Evolutionary conservation across 164 flowering plant genomes (phyloP), one percentile per base, ranked within the genome.

Genomic region (Pachysandra terminalis): DNA sequence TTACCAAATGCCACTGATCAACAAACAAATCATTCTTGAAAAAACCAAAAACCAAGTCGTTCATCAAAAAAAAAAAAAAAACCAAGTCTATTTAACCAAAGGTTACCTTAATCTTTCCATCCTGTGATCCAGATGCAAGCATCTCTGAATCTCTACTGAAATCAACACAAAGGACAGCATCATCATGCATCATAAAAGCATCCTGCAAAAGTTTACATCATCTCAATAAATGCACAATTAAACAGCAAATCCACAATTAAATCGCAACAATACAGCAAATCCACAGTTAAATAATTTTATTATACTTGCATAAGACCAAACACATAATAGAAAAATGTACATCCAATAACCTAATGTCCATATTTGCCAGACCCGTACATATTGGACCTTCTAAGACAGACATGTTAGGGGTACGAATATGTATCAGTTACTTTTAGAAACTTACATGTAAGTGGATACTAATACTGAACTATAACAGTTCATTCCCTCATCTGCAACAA

Each of bases 151-250:
- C 99, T 81, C 93, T 85, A 74, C 97, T 96, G 77, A 96, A 96
- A 81, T 96, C 96, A 71, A 89, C 89, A 83, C 95, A 92, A 61
- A 96, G 88, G 68, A 88, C 96, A 68, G 98, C 86, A 72, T 90
- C 99, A 68, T 96, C 97, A 76, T 96, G 99, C 98, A 96, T 89
- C 99, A 96, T 96, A 81, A 92, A 96, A 55, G 87, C 80, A 76
- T 96, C 99, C 99, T 96, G 89, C 70, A 71, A 66, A 72, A 54
- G 49, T 72, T 35, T 21, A 37, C 23, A 40, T 14, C 56, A 68
- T 27, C 52, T 78, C 61, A 71, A 61, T 25, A 61, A 56, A 35
- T 23, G n/a, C 58, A 56, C 53, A 48, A 24, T 7, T 21, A 21
- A 1, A n/a, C n/a, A n/a, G n/a, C n/a, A n/a, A 24, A 28, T 64